These are phyloP conservation scores for Apiospora pterosperma DNA, from an alignment of 2,329 filamentous ascomycete genomes.

Conservation along the genomic window DNA sequence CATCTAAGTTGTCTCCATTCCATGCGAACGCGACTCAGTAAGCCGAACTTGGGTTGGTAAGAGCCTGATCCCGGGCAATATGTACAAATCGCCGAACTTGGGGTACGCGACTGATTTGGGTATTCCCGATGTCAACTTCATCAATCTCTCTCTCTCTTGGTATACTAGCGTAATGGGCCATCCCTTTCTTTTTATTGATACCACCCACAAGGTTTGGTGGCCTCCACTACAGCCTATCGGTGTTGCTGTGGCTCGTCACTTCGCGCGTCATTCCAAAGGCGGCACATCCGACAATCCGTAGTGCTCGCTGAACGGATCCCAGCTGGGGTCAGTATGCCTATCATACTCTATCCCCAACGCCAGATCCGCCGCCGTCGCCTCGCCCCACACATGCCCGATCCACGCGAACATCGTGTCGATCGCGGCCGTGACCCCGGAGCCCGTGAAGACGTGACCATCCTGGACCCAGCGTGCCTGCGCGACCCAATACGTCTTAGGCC, in stretches of 20 bases:
- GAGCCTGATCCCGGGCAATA: no score
- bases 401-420: slow-evolving; percentile 58
- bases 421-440: slow-evolving; percentile 54
- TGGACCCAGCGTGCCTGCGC: slow-evolving; percentile 59
- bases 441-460: slow-evolving; percentile 65
- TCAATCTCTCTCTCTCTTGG: no score
- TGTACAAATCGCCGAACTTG: no score
- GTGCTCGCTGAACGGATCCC: slow-evolving; percentile 49
- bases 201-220: not conserved
- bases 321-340: slow-evolving; percentile 43
- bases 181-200: no score
- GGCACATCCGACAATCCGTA: not conserved
- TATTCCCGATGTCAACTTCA: no score
- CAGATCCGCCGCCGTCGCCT: slow-evolving; percentile 43
- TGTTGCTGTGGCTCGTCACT: not conserved
- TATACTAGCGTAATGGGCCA: no score
- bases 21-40: no score
- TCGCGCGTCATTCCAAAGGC: not conserved
- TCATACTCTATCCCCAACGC: slow-evolving; percentile 56
- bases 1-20: no score
- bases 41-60: no score
- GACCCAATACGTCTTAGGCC: slow-evolving; percentile 56
- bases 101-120: no score
- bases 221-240: not conserved
- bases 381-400: slow-evolving; percentile 51